phyloP scores from a whole-genome alignment of 495 filamentous ascomycete species.

The Penicillium paxilli region DNA sequence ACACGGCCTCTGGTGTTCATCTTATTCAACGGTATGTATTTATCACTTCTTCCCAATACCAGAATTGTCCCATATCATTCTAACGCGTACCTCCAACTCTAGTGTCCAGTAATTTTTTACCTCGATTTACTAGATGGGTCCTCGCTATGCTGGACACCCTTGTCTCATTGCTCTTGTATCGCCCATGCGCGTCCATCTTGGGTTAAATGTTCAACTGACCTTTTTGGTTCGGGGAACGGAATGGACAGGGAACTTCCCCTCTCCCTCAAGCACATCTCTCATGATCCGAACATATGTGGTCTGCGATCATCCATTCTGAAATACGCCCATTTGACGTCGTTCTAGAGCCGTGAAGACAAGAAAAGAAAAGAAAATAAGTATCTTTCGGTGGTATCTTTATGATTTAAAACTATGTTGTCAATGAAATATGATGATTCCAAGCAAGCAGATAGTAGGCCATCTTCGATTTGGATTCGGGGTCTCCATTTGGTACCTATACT shows the following conservation, averaged over 20 bases:
- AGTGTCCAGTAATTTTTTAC: not conserved
- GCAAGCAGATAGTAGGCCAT: no score
- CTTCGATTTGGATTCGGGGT: no score
- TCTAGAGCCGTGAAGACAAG: not conserved
- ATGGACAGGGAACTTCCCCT: not conserved
- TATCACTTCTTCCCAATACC: not conserved
- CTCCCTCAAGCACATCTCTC: no score
- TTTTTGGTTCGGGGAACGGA: not conserved
- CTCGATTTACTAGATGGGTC: slow-evolving; percentile 1
- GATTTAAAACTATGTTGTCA: not conserved
- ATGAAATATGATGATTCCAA: not conserved
- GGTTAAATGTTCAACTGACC: not conserved
- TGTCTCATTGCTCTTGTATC: not conserved
- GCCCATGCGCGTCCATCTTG: not conserved
- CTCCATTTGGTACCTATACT: no score
- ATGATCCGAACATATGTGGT: no score
- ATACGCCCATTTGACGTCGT: not conserved
- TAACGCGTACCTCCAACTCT: not conserved
- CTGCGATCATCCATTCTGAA: no score
- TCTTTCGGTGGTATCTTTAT: not conserved
- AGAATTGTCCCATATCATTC: not conserved
- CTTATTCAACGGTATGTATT: slow-evolving; percentile 83
- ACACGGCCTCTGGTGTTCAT: slow-evolving; percentile 93
- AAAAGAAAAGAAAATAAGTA: not conserved
- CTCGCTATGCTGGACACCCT: not conserved